These are phyloP conservation scores for Cyclaneusma minus DNA, from an alignment of 2,329 filamentous ascomycete genomes.

Conservation along the genomic window DNA sequence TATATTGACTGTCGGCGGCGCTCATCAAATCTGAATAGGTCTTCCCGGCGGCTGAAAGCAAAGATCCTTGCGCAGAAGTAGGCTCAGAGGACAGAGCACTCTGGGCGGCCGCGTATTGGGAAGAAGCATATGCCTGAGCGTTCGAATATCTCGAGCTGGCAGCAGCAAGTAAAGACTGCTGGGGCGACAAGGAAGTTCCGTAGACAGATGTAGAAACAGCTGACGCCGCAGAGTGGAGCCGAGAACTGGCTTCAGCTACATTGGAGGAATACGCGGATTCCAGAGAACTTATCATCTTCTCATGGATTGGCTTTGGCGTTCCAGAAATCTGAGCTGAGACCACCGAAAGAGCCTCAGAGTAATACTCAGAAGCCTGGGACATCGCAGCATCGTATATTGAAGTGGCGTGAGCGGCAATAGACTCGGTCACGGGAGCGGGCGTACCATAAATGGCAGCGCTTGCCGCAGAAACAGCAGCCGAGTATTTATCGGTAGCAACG, in stretches of 20 bases:
- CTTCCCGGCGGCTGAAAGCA: constrained; percentile 9
- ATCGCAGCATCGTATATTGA: constrained; percentile 50
- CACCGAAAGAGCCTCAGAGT: constrained; percentile 49
- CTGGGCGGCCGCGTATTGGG: constrained; percentile 22
- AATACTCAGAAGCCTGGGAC: constrained; percentile 50
- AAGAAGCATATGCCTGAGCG: constrained; percentile 14
- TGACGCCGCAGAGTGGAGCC: constrained; percentile 37
- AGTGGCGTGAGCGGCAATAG: constrained; percentile 24
- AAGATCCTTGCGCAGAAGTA: constrained; percentile 34
- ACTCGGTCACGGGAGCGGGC: constrained; percentile 41
- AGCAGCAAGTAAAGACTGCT: constrained; percentile 9
- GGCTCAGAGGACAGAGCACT: constrained; percentile 21
- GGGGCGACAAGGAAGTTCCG: constrained; percentile 23
- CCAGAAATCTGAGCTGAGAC: constrained; percentile 54
- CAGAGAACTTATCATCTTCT: constrained; percentile 53
- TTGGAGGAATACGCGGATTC: constrained; percentile 54
- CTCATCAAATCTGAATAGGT: constrained; percentile 9
- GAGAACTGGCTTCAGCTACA: constrained; percentile 42
- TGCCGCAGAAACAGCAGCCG: constrained; percentile 40
- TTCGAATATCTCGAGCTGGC: constrained; percentile 20
- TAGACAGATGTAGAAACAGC: constrained; percentile 34
- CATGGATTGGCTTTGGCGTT: constrained; percentile 51
- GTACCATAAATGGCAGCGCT: constrained; percentile 49
- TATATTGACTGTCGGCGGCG: constrained; percentile 9
- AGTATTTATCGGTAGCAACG: constrained; percentile 36